Evolutionary conservation across 164 flowering plant genomes (phyloP).

Genomic region (Warburgia ugandensis): DNA sequence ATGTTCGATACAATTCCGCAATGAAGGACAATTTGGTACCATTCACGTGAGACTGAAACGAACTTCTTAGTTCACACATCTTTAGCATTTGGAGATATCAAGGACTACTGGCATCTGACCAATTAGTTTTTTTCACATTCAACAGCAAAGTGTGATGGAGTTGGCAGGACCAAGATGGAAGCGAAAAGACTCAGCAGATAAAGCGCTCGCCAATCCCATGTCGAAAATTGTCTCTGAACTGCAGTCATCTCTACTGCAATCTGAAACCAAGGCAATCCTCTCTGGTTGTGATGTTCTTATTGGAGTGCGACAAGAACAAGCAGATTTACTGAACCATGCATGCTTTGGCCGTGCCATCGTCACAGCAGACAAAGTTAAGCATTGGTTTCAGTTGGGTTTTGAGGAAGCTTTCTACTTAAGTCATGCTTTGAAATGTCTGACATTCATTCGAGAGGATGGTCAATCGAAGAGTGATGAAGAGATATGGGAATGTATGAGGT

Average conservation of each 20-base stretch:
- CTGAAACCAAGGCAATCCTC: constrained; percentile 43
- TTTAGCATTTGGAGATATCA: too few relatives aligned
- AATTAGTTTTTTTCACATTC: too few relatives aligned
- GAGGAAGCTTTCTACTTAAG: constrained; percentile 64
- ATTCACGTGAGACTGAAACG: too few relatives aligned
- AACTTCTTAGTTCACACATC: too few relatives aligned
- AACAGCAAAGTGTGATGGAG: too few relatives aligned
- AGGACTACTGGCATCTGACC: too few relatives aligned
- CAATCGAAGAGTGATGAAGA: constrained; percentile 19
- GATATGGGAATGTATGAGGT: constrained; percentile 48
- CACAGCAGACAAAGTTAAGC: constrained; percentile 43
- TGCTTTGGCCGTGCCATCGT: constrained; percentile 51
- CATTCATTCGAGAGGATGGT: constrained; percentile 20
- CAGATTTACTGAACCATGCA: constrained; percentile 36
- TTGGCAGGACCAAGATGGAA: constrained; percentile 71
- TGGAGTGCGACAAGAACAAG: constrained; percentile 30
- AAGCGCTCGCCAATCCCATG: constrained; percentile 63
- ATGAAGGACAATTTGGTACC: too few relatives aligned
- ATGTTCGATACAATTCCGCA: too few relatives aligned
- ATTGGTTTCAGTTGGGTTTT: constrained; percentile 50
- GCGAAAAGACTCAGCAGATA: constrained; percentile 43
- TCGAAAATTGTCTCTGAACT: constrained; percentile 43
- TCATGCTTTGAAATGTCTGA: constrained; percentile 40
- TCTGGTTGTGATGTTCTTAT: constrained; percentile 47
- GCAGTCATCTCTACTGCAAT: constrained; percentile 29